Evolutionary conservation across 768 basidiomycete genomes (phyloP).

Genomic region (Infundibulicybe gibba): DNA sequence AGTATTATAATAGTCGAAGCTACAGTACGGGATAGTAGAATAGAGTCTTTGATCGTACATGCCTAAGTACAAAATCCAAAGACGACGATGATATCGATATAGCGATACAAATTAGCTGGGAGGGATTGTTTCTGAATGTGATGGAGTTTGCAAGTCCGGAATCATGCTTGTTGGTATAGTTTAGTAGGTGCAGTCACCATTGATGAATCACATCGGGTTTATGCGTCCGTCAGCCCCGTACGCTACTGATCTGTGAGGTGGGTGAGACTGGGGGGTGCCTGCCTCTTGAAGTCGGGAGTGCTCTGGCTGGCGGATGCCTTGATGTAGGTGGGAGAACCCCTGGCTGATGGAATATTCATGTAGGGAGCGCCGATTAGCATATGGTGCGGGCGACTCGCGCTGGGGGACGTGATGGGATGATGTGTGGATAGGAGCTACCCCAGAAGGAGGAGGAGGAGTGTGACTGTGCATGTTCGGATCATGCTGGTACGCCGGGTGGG

Average conservation of each 20-base stretch:
- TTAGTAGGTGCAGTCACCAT: too few relatives aligned
- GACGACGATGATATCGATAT: constrained; percentile 13
- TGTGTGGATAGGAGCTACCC: constrained; percentile 23
- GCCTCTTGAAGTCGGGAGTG: constrained; percentile 35
- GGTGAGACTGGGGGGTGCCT: constrained; percentile 22
- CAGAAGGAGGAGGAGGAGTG: constrained; percentile 30
- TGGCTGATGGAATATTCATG: constrained; percentile 52
- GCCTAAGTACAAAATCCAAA: constrained; percentile 23
- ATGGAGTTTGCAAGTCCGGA: too few relatives aligned
- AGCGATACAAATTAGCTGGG: constrained; percentile 20
- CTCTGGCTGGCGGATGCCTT: constrained; percentile 38
- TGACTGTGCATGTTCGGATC: constrained; percentile 38
- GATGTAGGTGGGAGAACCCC: constrained; percentile 43
- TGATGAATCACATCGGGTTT: constrained; percentile 24
- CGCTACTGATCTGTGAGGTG: constrained; percentile 29
- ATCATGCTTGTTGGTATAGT: too few relatives aligned
- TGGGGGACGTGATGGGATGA: constrained; percentile 32
- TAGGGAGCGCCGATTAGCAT: constrained; percentile 52
- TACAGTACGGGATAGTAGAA: constrained; percentile 10
- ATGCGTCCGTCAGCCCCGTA: constrained; percentile 45
- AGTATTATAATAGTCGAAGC: constrained; percentile 7
- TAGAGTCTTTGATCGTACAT: constrained; percentile 19
- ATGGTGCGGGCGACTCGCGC: constrained; percentile 42
- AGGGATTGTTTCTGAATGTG: too few relatives aligned
- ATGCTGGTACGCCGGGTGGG: constrained; percentile 44